Evolutionary conservation across 2,329 filamentous ascomycete genomes (phyloP), one percentile per base, ranked within the genome.

Genomic region (Claviceps cyperi): DNA sequence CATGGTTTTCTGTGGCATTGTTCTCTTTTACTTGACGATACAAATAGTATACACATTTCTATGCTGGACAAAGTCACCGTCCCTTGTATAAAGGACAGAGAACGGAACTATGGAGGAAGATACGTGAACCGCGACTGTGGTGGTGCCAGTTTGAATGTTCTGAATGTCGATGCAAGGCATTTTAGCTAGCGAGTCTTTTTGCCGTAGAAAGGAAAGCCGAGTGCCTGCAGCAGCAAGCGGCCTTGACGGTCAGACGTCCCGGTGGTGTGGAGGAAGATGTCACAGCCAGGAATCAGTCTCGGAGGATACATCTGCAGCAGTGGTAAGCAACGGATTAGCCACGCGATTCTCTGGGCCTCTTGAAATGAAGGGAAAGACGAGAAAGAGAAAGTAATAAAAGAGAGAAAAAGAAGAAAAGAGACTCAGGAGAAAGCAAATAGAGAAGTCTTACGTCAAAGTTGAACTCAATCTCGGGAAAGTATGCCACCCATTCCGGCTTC

Each of bases 391-490:
- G 3, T 14, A n/a, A 13, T 4, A 9, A 14, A 21, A 32, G 22
- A 17, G 19, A 21, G 13, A 21, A 41, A 5, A 40, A 15, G 24
- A 37, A 22, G 1, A 32, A 51, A 49, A 7, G 5, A 5, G 4
- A 35, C 11, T 3, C 2, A 14, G 7, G 3, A 36, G 14, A 36
- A 77, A 24, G 13, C 17, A 17, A 24, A 40, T 9, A 19, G 1
- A 9, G 7, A 22, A 32, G 28, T 47, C 86, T 76, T 69, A 94
- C 88, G 69, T 94, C 87, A 63, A 92, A 95, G 71, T 95, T 96
- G 59, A 88, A 80, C 67, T 96, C 90, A 44, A 98, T 79, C 71
- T 98, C 92, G 0, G 92, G 92, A 69, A 97, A 98, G 56, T 86
- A 72, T 47, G 84, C 80, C 59, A 95, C 80, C 57, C 84, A 80